These are phyloP conservation scores for Metschnikowia baotianmanensis DNA, from an alignment of 805 yeast genomes.

Conservation along the genomic window DNA sequence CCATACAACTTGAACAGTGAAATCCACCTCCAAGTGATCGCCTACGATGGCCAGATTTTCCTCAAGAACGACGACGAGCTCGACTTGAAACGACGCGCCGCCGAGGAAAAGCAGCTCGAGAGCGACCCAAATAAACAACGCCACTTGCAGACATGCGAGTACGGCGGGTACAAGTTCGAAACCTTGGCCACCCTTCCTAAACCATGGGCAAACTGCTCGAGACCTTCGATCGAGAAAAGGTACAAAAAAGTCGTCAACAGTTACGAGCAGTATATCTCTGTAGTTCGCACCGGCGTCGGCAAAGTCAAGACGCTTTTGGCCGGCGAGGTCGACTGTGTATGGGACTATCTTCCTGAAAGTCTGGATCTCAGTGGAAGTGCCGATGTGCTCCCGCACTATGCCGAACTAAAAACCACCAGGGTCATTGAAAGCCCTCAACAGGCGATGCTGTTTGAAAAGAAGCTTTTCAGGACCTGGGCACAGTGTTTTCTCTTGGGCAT, in stretches of 20 bases:
- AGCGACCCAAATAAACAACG: constrained; percentile 23
- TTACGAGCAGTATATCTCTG: constrained; percentile 73
- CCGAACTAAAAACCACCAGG: constrained; percentile 76
- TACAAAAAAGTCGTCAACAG: constrained; percentile 58
- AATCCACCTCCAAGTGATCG: constrained; percentile 59
- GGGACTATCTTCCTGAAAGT: constrained; percentile 67
- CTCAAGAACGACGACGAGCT: constrained; percentile 50
- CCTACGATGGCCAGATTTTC: constrained; percentile 74
- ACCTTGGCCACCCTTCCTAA: constrained; percentile 66
- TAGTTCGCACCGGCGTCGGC: constrained; percentile 87
- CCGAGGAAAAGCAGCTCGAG: constrained; percentile 17
- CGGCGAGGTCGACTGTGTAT: constrained; percentile 91
- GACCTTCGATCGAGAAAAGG: constrained; percentile 69
- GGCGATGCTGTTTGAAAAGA: constrained; percentile 67
- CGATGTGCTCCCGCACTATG: constrained; percentile 70
- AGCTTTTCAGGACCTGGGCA: constrained; percentile 83
- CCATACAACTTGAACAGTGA: constrained; percentile 59
- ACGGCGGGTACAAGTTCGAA: constrained; percentile 85
- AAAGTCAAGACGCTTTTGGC: constrained; percentile 64
- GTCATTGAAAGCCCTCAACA: constrained; percentile 55
- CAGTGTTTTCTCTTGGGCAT: constrained; percentile 89
- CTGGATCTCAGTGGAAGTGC: constrained; percentile 17
- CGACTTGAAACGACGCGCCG: constrained; percentile 29
- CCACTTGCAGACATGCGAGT: constrained; percentile 44
- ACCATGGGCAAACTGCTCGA: constrained; percentile 69